phyloP scores from a whole-genome alignment of 176 grass and related monocot species.

The Puya raimondii region DNA sequence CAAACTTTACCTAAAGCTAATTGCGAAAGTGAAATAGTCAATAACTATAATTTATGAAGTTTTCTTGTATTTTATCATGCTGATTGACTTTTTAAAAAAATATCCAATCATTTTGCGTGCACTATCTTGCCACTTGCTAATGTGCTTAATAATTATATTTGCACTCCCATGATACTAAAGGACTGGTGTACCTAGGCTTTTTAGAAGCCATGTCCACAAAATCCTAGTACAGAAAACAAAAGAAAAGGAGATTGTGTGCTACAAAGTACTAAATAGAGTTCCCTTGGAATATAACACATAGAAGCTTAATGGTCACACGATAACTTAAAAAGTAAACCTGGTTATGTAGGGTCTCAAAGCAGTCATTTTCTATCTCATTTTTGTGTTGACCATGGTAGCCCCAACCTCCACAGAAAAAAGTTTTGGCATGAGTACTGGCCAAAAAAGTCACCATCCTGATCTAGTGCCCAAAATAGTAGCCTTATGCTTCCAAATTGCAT shows the following conservation, averaged over 20 bases:
- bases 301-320: background rate
- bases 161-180: background rate
- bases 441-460: too few species aligned
- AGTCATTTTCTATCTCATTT: too few species aligned
- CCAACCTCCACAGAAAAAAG: too few species aligned
- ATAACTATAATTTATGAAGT: background rate
- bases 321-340: too few species aligned
- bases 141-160: background rate
- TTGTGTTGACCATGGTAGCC: too few species aligned
- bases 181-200: background rate
- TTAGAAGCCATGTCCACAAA: background rate
- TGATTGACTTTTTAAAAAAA: background rate
- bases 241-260: background rate
- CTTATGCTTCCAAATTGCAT: too few species aligned
- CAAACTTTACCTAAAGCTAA: background rate
- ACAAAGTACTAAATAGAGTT: background rate
- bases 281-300: background rate
- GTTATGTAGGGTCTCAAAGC: too few species aligned
- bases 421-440: too few species aligned
- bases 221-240: background rate
- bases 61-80: background rate
- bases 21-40: background rate
- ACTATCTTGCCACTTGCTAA: background rate
- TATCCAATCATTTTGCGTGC: conserved; percentile 6
- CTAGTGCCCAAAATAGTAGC: too few species aligned